phyloP scores from a whole-genome alignment of 2,329 filamentous ascomycete species.

The Epichloe gansuensis region DNA sequence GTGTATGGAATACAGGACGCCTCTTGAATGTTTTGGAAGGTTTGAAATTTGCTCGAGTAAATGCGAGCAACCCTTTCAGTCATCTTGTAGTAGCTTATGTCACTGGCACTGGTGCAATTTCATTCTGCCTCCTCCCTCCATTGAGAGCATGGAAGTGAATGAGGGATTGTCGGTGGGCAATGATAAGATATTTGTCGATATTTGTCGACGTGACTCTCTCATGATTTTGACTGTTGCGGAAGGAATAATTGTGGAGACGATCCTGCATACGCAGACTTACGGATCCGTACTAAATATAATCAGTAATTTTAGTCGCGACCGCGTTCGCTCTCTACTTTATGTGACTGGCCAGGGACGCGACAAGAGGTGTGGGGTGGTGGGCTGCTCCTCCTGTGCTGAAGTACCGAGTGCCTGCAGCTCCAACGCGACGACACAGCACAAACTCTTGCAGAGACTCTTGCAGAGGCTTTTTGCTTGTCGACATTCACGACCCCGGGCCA shows the following conservation, averaged over 20 bases:
- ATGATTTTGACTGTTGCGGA: no score
- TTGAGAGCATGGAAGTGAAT: no score
- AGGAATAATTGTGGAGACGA: no score
- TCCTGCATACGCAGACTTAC: no score
- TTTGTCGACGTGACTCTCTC: no score
- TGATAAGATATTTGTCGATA: no score
- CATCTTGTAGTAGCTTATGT: background rate
- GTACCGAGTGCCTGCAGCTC: background rate
- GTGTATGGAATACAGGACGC: background rate
- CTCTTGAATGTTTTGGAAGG: background rate
- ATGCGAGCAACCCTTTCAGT: background rate
- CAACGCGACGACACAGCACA: background rate
- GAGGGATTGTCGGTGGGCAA: no score
- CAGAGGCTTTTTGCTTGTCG: background rate
- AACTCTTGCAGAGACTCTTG: no score
- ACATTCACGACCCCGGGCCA: background rate
- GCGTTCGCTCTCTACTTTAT: background rate
- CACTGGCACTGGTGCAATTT: background rate
- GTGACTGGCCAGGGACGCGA: slow-evolving; percentile 1
- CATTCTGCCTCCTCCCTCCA: no score
- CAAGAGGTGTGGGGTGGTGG: background rate
- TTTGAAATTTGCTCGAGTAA: background rate
- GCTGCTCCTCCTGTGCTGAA: background rate
- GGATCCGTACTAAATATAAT: no score
- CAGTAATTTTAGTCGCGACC: background rate